A percentile compares a stretch with the other conserved stretches of the same genome.
These are phyloP conservation scores for Neobulgaria alba DNA, from an alignment of 2,329 filamentous ascomycete genomes.

Conservation along the genomic window DNA sequence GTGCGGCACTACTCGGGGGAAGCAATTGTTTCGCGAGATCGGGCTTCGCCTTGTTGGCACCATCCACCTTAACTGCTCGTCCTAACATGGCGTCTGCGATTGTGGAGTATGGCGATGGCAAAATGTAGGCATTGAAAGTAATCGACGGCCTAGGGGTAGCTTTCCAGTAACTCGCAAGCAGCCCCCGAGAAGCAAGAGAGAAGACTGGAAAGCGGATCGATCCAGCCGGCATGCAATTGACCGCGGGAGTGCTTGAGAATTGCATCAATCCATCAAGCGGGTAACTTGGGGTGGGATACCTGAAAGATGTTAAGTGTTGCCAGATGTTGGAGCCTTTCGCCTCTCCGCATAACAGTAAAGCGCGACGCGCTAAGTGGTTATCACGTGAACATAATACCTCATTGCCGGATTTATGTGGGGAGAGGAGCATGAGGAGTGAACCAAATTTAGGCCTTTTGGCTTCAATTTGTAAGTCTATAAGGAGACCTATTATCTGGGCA, in stretches of 20 bases:
- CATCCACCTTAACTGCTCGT: conserved; percentile 20
- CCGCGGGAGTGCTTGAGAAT: conserved; percentile 8
- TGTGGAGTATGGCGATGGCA: conserved; percentile 19
- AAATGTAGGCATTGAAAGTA: conserved; percentile 16
- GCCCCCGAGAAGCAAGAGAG: conserved; percentile 19
- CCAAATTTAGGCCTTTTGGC: too few relatives aligned
- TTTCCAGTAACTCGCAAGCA: conserved; percentile 25
- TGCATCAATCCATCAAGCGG: conserved; percentile 12
- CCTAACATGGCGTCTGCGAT: conserved; percentile 30
- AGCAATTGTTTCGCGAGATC: conserved; percentile 41
- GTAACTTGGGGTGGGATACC: too few relatives aligned
- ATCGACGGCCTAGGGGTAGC: conserved; percentile 9
- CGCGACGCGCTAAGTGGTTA: too few relatives aligned
- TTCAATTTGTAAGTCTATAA: too few relatives aligned
- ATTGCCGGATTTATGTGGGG: too few relatives aligned
- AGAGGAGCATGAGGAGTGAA: too few relatives aligned
- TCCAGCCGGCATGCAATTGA: conserved; percentile 28
- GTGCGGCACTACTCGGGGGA: conserved; percentile 46
- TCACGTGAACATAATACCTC: too few relatives aligned
- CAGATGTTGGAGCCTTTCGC: too few relatives aligned
- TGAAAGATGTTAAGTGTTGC: too few relatives aligned
- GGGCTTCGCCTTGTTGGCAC: conserved; percentile 17
- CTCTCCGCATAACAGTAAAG: too few relatives aligned
- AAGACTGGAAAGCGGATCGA: conserved; percentile 18
- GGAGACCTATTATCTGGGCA: too few relatives aligned